Evolutionary conservation across 2,329 filamentous ascomycete species (phyloP).

Genomic region (Nigrospora sphaerica): DNA sequence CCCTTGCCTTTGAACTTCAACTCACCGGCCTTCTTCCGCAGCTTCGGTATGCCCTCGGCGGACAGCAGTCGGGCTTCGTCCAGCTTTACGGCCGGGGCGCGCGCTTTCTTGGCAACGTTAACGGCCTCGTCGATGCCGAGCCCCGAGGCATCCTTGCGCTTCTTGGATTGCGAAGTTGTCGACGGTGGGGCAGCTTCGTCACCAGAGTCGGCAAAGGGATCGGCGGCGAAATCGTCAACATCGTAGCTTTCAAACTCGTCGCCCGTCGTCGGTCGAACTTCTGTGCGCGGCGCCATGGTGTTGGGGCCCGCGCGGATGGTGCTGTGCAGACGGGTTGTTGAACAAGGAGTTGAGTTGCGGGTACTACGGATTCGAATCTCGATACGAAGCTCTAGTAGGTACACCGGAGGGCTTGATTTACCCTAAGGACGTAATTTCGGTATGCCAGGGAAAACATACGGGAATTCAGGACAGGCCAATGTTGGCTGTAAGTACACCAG

Average conservation of each 20-base stretch:
- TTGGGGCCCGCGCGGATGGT: no score
- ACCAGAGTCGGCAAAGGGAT: conserved; percentile 41
- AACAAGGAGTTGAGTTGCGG: no score
- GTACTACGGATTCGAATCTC: no score
- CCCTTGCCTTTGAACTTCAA: conserved; percentile 87
- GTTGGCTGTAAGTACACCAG: no score
- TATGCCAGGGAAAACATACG: no score
- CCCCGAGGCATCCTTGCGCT: conserved; percentile 41
- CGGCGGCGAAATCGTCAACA: conserved; percentile 53
- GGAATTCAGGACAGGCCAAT: no score
- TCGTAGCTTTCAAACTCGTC: conserved; percentile 75
- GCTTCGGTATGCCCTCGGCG: conserved; percentile 71
- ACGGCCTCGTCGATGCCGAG: conserved; percentile 85
- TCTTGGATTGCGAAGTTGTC: conserved; percentile 26
- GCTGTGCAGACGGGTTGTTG: no score
- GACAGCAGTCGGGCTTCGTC: conserved; percentile 84
- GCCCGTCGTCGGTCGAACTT: conserved; percentile 34
- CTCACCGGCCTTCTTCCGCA: conserved; percentile 63
- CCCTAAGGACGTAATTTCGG: no score
- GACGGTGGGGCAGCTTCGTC: conserved; percentile 21
- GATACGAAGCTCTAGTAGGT: no score
- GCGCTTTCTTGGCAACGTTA: conserved; percentile 68
- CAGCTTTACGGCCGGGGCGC: conserved; percentile 70
- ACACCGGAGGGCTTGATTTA: no score
- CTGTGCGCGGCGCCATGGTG: conserved; percentile 18